Conservation (phyloP, 2,329 filamentous ascomycete genomes). For the Cryphonectria parasitica region DNA sequence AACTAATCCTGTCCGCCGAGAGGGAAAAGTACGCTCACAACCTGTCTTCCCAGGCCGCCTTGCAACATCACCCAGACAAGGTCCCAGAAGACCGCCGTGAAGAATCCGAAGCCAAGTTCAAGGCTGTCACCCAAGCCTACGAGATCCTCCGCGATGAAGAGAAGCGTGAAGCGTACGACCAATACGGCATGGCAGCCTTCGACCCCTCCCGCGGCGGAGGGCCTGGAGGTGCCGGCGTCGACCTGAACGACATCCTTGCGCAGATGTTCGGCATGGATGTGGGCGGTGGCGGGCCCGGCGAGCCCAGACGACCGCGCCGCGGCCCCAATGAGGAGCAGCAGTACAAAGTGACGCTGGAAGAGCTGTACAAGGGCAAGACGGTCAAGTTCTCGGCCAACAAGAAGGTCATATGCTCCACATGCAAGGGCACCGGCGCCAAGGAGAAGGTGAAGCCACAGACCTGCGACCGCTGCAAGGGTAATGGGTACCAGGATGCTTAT, state of each 20-base stretch:
- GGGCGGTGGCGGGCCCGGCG: constrained; percentile 48
- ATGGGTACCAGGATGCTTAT: constrained; percentile 76
- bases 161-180: constrained; percentile 89
- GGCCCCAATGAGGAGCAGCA: constrained; percentile 86
- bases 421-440: constrained; percentile 88
- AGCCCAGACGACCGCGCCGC: constrained; percentile 59
- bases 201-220: constrained; percentile 69
- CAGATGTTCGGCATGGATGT: constrained; percentile 88
- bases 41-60: constrained; percentile 65
- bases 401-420: constrained; percentile 84
- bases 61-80: constrained; percentile 93
- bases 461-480: constrained; percentile 84
- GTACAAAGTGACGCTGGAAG: constrained; percentile 89
- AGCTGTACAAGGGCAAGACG: constrained; percentile 98
- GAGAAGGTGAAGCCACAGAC: constrained; percentile 84
- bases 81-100: constrained; percentile 83
- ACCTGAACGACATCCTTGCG: constrained; percentile 89
- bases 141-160: constrained; percentile 97
- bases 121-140: constrained; percentile 90
- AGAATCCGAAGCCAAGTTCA: constrained; percentile 90
- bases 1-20: constrained; percentile 13
- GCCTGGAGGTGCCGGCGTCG: constrained; percentile 69
- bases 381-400: constrained; percentile 96
- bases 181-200: constrained; percentile 94
- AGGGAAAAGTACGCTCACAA: constrained; percentile 27